Evolutionary conservation across 116 monocot genomes (phyloP).

Genomic region (Papilionanthe hybrid): DNA sequence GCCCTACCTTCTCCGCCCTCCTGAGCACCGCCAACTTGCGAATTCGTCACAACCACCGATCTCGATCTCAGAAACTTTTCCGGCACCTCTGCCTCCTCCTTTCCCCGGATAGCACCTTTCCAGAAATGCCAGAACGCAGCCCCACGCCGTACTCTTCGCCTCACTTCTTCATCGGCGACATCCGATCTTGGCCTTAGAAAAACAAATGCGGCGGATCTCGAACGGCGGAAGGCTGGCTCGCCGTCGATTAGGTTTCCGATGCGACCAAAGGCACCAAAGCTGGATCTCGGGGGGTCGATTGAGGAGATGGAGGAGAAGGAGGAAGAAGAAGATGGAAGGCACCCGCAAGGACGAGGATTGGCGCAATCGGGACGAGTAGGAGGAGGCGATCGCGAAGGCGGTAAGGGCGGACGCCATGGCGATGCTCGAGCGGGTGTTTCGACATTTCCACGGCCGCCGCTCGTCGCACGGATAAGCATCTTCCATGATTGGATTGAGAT

Average conservation of each 20-base stretch:
- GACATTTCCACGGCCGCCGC: slow-evolving; percentile 1
- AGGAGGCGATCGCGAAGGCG: slow-evolving; percentile 51
- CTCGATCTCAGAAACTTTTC: slow-evolving; percentile 23
- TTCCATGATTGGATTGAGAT: neutral
- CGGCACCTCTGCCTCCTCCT: slow-evolving; percentile 1
- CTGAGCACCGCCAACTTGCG: neutral
- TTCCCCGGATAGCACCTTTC: neutral
- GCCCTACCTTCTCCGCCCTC: slow-evolving; percentile 3
- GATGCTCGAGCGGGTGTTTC: slow-evolving; percentile 19
- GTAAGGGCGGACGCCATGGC: slow-evolving; percentile 42
- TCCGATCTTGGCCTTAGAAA: slow-evolving; percentile 8
- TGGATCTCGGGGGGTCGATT: slow-evolving; percentile 10
- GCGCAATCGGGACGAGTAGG: slow-evolving; percentile 48
- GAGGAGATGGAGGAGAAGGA: slow-evolving; percentile 28
- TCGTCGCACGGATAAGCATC: neutral
- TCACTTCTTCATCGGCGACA: neutral
- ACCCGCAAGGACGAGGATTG: slow-evolving; percentile 26
- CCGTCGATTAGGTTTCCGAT: slow-evolving; percentile 45
- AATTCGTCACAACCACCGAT: slow-evolving; percentile 16
- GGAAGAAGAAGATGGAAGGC: slow-evolving; percentile 24
- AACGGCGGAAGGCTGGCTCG: slow-evolving; percentile 48
- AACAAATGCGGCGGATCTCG: slow-evolving; percentile 36
- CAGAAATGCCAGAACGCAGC: slow-evolving; percentile 25
- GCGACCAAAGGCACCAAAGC: slow-evolving; percentile 38
- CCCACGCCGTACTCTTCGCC: neutral